These are phyloP conservation scores for Colletotrichum sp. DNA, from an alignment of 2,329 filamentous ascomycete species.

Conservation along the genomic window DNA sequence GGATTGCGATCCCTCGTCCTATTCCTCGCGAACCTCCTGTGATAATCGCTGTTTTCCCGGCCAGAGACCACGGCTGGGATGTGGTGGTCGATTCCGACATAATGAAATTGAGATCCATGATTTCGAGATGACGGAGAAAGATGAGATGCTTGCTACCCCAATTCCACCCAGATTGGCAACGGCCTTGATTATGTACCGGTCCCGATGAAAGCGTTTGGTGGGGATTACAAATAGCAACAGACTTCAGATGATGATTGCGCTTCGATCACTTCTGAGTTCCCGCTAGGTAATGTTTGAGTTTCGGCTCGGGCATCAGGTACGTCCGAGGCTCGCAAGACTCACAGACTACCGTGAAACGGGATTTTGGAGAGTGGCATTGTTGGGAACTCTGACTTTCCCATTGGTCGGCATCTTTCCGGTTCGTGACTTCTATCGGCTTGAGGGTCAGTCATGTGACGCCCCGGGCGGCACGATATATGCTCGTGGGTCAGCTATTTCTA, in stretches of 20 bases:
- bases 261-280: neutral
- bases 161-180: neutral
- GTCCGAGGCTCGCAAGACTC: neutral
- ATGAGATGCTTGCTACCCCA: neutral
- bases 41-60: neutral
- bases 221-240: neutral
- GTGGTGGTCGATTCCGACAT: neutral
- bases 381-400: neutral
- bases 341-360: neutral
- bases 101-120: neutral
- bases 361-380: neutral
- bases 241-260: neutral
- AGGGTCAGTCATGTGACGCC: neutral
- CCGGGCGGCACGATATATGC: accelerated
- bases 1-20: neutral
- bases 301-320: neutral
- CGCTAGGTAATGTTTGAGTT: neutral
- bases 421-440: neutral
- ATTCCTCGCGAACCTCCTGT: neutral
- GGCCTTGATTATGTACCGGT: neutral
- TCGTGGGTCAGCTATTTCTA: neutral
- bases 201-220: neutral
- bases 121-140: neutral
- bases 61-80: neutral
- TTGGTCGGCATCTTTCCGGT: neutral